Evolutionary conservation across 352 stramenopile genomes (phyloP), one percentile per base, ranked within the genome.

Genomic region (Sclerospora graminicola): DNA sequence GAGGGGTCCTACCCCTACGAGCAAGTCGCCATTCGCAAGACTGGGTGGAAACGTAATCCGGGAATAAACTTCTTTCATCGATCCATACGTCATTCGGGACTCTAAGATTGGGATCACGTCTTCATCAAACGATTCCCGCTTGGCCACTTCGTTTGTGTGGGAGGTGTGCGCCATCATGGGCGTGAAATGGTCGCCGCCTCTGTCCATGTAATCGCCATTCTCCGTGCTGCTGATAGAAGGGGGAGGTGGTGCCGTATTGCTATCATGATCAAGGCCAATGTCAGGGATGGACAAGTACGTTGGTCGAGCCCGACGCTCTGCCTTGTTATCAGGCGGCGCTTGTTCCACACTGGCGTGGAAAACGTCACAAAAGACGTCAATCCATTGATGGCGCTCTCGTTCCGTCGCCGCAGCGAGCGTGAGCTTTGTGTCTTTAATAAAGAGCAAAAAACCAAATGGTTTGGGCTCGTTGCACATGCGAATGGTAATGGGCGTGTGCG

Each of bases 341-440:
- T 84, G 70, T 42, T 88, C 76, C 24, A 88, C 66, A 34, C 68
- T 88, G 15, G 73, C 76, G 45, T 85, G 72, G 54, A 85, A 88
- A 2, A 82, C 61, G 38, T 85, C 73, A 24, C 63, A 80, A 36
- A 88, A 84, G 23, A 82, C 67, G 45, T 90, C 75, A 37, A 90
- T 80, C 78, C 78, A 90, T 51, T 78, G 72, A 31, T 76, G 70
- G 13, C 73, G 52, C 45, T 88, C 75, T 13, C 63, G 51, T 36
- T 84, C 75, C n/a, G 64, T 85, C n/a, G 67, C 62, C 4, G 78
- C 78, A 0, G 75, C 75, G 27, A 90, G 56, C 38, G 73, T 84
- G 43, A 86, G 64, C 60, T 90, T 90, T 23, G 82, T 74, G 51
- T 87, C 71, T 35, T 78, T 77, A 45, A 90, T 79, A 32, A 85